Evolutionary conservation across 805 yeast species (phyloP).

Genomic region (Metschnikowia cerradonensis): DNA sequence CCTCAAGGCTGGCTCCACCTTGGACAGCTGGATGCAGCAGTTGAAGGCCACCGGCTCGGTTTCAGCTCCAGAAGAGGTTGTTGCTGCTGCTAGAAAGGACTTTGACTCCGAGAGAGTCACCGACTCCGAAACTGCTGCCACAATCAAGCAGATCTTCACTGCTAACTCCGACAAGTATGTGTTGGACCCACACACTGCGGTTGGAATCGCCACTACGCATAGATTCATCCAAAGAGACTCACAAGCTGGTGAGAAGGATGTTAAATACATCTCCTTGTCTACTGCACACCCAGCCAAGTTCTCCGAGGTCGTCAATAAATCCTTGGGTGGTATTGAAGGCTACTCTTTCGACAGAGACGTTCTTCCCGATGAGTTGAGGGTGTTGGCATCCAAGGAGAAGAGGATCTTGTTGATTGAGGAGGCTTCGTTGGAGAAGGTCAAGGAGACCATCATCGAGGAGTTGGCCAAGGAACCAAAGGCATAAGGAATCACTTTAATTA

Average conservation of each 20-base stretch:
- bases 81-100: conserved; percentile 60
- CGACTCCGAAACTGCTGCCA: conserved; percentile 70
- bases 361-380: conserved; percentile 80
- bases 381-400: conserved; percentile 65
- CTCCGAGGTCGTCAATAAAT: conserved; percentile 88
- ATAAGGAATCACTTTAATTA: background rate
- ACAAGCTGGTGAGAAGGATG: conserved; percentile 33
- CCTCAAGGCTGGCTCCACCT: conserved; percentile 65
- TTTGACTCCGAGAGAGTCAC: conserved; percentile 79
- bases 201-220: conserved; percentile 80
- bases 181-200: conserved; percentile 95
- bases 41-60: conserved; percentile 76
- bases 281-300: conserved; percentile 99
- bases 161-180: conserved; percentile 65
- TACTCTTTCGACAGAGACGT: conserved; percentile 88
- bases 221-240: conserved; percentile 50
- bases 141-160: conserved; percentile 69
- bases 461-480: conserved; percentile 30
- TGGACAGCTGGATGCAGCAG: conserved; percentile 73
- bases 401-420: conserved; percentile 68
- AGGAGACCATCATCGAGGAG: conserved; percentile 70
- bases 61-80: conserved; percentile 59
- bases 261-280: conserved; percentile 69
- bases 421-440: conserved; percentile 71
- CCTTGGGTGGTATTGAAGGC: conserved; percentile 59